Evolutionary conservation across 495 filamentous ascomycete genomes (phyloP).

Genomic region (Penicillium subrubescens): DNA sequence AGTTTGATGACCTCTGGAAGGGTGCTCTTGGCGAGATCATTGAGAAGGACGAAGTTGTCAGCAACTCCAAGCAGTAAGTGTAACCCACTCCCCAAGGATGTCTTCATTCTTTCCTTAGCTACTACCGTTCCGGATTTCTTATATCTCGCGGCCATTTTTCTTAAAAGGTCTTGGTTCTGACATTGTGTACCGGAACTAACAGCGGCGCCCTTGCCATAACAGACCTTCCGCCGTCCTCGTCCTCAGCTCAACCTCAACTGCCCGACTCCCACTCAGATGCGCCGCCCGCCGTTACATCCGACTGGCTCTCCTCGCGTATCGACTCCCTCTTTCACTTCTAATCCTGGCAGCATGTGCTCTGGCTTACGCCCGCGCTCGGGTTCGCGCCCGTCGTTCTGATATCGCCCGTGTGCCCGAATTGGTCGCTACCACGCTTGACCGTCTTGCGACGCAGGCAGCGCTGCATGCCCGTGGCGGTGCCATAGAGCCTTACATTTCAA

Average conservation of each 20-base stretch:
- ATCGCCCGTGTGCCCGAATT: slow-evolving; percentile 73
- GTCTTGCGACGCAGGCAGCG: slow-evolving; percentile 79
- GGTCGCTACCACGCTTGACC: slow-evolving; percentile 78
- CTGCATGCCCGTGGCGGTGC: slow-evolving; percentile 67
- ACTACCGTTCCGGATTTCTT: slow-evolving; percentile 20
- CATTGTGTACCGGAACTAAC: slow-evolving; percentile 66
- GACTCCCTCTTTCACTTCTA: slow-evolving; percentile 84
- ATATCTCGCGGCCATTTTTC: slow-evolving; percentile 23
- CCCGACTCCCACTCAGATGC: slow-evolving; percentile 84
- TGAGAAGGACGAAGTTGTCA: slow-evolving; percentile 77
- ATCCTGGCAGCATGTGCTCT: slow-evolving; percentile 50
- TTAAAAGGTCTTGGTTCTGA: slow-evolving; percentile 50
- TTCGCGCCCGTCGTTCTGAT: slow-evolving; percentile 59
- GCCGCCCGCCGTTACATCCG: slow-evolving; percentile 85
- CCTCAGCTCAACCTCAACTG: slow-evolving; percentile 76
- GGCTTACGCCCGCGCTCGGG: slow-evolving; percentile 59
- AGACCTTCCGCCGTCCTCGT: slow-evolving; percentile 61
- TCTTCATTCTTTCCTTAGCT: slow-evolving; percentile 11
- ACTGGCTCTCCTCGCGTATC: slow-evolving; percentile 91
- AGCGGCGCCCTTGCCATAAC: slow-evolving; percentile 67
- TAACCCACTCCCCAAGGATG: slow-evolving; percentile 37
- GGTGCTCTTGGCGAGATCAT: slow-evolving; percentile 85
- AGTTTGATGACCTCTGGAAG: slow-evolving; percentile 92
- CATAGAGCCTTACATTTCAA: slow-evolving; percentile 74
- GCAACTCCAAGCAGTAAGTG: slow-evolving; percentile 76